Evolutionary conservation across 192 early-diverging fungal species (phyloP), one percentile per base, ranked within the genome.

Genomic region (Neocallimastix lanati): DNA sequence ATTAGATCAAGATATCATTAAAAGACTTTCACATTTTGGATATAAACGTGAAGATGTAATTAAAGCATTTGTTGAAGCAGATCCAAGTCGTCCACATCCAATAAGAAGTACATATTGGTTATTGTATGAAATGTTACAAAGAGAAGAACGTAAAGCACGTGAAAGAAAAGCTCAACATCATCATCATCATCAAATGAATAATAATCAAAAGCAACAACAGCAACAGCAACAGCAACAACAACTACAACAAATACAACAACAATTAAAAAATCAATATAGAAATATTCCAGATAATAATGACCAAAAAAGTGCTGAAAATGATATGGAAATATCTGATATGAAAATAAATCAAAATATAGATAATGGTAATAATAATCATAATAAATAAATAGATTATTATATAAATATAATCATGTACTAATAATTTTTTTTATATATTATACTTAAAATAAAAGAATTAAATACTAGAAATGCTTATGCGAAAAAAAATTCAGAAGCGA

Each of bases 71-170:
- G 40, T 38, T 77, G 76, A 82, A 29, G n/a, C 76, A 28, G 82
- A 78, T 29, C 77, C 29, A 33, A 29, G 28, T 28, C 36, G 78
- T 27, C 85, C 85, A 29, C 77, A 82, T 77, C 84, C 87, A 77
- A 82, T 89, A 18, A 83, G 86, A 16, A 81, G 86, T 29, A 88
- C 87, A 27, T 90, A 90, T 79, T 87, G 83, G 77, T 77, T 90
- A 76, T 80, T 90, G 37, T 77, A 79, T 35, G 88, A 90, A 79
- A 90, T 90, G 88, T 76, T 88, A 15, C 78, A 37, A 28, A 40
- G 87, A 38, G 87, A 90, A 81, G 83, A 88, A 40, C 76, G 40
- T 21, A 50, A 50, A 50, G 40, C 40, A 4, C 40, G 40, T 50
- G 40, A 50, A 50, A 50, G 40, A 50, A 50, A 50, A 50, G 40